These are phyloP conservation scores for Leucoagaricus sp. DNA, from an alignment of 1,284 basidiomycete species.

Conservation along the genomic window DNA sequence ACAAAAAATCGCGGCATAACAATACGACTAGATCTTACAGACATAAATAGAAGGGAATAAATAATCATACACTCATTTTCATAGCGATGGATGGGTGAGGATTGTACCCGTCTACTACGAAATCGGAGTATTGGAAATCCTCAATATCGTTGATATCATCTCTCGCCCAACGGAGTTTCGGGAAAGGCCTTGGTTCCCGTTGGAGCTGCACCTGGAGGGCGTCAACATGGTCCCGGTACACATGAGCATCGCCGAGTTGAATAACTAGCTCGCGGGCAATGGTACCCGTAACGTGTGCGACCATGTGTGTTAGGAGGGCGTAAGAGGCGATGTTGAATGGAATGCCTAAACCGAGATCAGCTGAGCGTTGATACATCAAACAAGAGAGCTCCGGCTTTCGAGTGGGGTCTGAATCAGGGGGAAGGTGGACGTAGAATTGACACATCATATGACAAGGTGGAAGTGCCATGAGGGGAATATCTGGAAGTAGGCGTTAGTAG, in stretches of 20 bases:
- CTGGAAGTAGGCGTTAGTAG: constrained; percentile 40
- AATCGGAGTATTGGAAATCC: constrained; percentile 80
- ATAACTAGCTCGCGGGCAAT: constrained; percentile 89
- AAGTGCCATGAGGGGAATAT: constrained; percentile 92
- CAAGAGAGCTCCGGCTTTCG: constrained; percentile 82
- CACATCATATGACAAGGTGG: constrained; percentile 99
- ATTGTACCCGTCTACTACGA: constrained; percentile 86
- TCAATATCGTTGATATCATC: constrained; percentile 75
- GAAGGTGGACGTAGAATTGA: constrained; percentile 96
- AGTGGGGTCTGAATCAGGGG: constrained; percentile 47
- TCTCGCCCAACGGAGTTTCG: constrained; percentile 75
- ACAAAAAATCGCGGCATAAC: not conserved
- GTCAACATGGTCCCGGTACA: constrained; percentile 92
- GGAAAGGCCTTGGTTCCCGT: constrained; percentile 82
- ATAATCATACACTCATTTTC: constrained; percentile 91
- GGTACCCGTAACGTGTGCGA: constrained; percentile 88
- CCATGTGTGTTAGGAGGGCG: constrained; percentile 95
- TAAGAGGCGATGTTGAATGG: constrained; percentile 99
- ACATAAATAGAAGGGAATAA: not conserved
- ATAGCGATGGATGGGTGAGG: constrained; percentile 88
- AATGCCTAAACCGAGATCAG: constrained; percentile 94
- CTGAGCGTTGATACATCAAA: constrained; percentile 98
- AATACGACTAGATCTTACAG: not conserved
- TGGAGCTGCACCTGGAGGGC: constrained; percentile 83
- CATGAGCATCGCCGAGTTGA: constrained; percentile 96